Evolutionary conservation across 2,329 filamentous ascomycete species (phyloP).

Genomic region (Geoglossum cookeanum): DNA sequence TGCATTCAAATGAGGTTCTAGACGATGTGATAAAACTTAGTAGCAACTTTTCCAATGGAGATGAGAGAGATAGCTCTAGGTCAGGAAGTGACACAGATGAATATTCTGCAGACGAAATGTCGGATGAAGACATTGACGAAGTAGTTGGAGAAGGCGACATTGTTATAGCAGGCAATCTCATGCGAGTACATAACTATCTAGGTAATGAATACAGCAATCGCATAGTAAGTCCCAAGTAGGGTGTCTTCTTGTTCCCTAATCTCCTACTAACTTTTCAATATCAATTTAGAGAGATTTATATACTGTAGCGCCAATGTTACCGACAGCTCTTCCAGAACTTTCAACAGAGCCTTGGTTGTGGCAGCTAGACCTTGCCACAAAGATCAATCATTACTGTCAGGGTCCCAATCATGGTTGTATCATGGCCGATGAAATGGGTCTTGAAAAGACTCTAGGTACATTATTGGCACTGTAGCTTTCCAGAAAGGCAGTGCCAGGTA

Average conservation of each 20-base stretch:
- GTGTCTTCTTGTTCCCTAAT: background rate
- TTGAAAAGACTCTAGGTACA: slow-evolving; percentile 61
- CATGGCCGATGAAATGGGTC: slow-evolving; percentile 98
- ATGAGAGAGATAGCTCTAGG: background rate
- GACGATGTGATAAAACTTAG: background rate
- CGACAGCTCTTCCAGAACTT: no score
- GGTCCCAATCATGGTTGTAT: slow-evolving; percentile 49
- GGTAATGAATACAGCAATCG: background rate
- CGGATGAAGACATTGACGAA: background rate
- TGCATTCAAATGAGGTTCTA: background rate
- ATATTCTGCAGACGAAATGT: background rate
- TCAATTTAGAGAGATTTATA: no score
- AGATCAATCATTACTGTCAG: background rate
- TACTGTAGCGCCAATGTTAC: no score
- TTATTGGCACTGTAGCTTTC: background rate
- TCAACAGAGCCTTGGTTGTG: background rate
- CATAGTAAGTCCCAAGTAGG: background rate
- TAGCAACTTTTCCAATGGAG: background rate
- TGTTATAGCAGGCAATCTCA: background rate
- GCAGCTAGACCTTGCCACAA: background rate
- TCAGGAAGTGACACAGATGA: background rate
- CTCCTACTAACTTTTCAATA: no score
- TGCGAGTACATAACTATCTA: background rate
- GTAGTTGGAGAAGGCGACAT: background rate
- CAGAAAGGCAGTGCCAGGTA: background rate